Evolutionary conservation across 139 green algal species (phyloP).

Genomic region (Haematococcus lacustris): DNA sequence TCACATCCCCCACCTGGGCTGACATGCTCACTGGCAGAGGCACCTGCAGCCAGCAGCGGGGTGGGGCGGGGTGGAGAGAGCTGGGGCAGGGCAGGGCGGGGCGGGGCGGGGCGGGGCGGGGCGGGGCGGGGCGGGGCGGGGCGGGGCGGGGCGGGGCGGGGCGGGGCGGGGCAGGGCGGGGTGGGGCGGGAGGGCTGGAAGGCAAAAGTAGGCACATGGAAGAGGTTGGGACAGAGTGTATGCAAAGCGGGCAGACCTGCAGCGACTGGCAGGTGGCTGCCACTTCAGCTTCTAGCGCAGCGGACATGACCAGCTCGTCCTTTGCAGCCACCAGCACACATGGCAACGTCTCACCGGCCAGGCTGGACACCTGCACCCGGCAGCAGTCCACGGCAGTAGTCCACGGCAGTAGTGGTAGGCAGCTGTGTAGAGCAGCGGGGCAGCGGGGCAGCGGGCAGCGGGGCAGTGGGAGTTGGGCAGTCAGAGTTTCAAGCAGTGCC

Average conservation of each 20-base stretch:
- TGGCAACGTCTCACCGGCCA: constrained; percentile 48
- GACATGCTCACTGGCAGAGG: constrained; percentile 5
- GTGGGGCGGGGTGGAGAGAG: background rate
- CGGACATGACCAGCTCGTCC: constrained; percentile 46
- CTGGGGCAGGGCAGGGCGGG: background rate
- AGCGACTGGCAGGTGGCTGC: background rate
- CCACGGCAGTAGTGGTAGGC: too few relatives aligned
- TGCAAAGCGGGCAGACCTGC: background rate
- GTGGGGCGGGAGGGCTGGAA: background rate
- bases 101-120: too few relatives aligned
- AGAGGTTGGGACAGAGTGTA: background rate
- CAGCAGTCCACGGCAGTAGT: too few relatives aligned
- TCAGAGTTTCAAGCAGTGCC: too few relatives aligned
- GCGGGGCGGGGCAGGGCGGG: too few relatives aligned
- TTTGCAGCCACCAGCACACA: constrained; percentile 56
- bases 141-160: too few relatives aligned
- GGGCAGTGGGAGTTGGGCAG: too few relatives aligned
- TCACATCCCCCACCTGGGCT: background rate
- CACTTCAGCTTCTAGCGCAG: constrained; percentile 5
- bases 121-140: too few relatives aligned
- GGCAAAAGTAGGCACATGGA: background rate
- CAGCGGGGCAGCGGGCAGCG: too few relatives aligned
- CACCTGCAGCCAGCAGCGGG: background rate
- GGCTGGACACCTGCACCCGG: constrained; percentile 14
- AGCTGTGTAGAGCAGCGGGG: too few relatives aligned